phyloP scores from a whole-genome alignment of 352 stramenopile species.

The Globisporangium ultimum region DNA sequence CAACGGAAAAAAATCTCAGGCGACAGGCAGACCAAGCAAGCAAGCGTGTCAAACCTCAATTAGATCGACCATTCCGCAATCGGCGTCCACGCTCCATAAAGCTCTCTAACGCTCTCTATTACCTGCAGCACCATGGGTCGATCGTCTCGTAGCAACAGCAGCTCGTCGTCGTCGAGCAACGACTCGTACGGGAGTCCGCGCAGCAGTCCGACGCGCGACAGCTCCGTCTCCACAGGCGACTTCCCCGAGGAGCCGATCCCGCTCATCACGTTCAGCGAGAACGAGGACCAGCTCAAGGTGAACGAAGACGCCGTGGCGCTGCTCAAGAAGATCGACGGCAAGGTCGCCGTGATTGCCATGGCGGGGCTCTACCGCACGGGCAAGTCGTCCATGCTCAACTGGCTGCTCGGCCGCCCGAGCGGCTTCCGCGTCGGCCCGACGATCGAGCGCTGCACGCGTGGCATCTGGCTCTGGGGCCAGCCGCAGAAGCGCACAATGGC shows the following conservation, averaged over 20 bases:
- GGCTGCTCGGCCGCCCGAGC: conserved; percentile 62
- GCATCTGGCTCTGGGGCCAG: conserved; percentile 85
- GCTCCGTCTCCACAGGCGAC: conserved; percentile 18
- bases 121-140: conserved; percentile 3
- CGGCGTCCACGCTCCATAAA: neutral
- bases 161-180: neutral
- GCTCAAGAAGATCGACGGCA: conserved; percentile 66
- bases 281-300: conserved; percentile 75
- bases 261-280: conserved; percentile 84
- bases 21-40: neutral
- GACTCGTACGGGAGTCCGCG: conserved; percentile 11
- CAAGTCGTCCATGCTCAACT: conserved; percentile 89
- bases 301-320: conserved; percentile 73
- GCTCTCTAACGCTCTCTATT: neutral
- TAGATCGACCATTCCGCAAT: neutral
- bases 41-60: neutral
- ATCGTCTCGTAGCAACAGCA: conserved; percentile 7
- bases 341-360: conserved; percentile 79
- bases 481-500: conserved; percentile 56
- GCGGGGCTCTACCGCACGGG: conserved; percentile 85
- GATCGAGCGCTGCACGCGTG: conserved; percentile 80
- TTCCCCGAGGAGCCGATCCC: conserved; percentile 75
- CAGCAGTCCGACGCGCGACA: conserved; percentile 1
- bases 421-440: conserved; percentile 81
- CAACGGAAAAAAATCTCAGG: neutral